Base-by-base conservation (phyloP, 2,329 filamentous ascomycete species). In the Eurotiales sp. region DNA sequence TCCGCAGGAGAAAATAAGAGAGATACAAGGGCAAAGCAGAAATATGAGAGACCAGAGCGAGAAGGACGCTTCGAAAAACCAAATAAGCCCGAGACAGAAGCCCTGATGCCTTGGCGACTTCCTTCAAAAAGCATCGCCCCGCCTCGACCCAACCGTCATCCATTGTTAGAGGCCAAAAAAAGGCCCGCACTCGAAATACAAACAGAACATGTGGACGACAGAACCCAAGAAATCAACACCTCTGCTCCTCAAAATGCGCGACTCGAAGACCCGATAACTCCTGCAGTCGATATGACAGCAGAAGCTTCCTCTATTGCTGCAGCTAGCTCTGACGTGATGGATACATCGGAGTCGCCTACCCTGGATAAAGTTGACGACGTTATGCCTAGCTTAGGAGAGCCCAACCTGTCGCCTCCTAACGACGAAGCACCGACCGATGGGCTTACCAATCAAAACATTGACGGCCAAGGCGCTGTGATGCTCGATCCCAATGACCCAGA, bases 21-120 rank as follows among this genome's bases (percentile, higher is more conserved):
- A 2, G 11, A 25, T 10, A 32, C 46, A 6, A 4, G n/a, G 39
- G 15, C 3, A 12, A 27, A 14, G 10, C 37, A 15, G 21, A 21
- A 14, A 40, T 44, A 15, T 15, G 21, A 41, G 32, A 47, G 52
- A 41, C 52, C 52, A 11, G 52, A 54, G 21, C 47, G 44, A 44
- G 44, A 51, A 36, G 52, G 52, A 3, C 48, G 52, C 19, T 49
- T 40, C 39, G 42, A 44, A 22, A 39, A 47, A n/a, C 14, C 43
- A 22, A n/a, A n/a, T 3, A 36, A 22, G 15, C 6, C 21, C 17
- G 15, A 11, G 4, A 23, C n/a, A 11, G 44, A 29, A 25, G 44
- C 17, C 10, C 43, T 48, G 8, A 10, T 12, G 14, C 3, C 30
- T 1, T 27, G 29, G 37, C 45, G 30, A 10, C 25, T 4, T 22